Percentiles rank a stretch among this genome's conserved stretches.
These are phyloP conservation scores for Acacia confusa DNA, from an alignment of 306 rosid genomes.

Conservation along the genomic window DNA sequence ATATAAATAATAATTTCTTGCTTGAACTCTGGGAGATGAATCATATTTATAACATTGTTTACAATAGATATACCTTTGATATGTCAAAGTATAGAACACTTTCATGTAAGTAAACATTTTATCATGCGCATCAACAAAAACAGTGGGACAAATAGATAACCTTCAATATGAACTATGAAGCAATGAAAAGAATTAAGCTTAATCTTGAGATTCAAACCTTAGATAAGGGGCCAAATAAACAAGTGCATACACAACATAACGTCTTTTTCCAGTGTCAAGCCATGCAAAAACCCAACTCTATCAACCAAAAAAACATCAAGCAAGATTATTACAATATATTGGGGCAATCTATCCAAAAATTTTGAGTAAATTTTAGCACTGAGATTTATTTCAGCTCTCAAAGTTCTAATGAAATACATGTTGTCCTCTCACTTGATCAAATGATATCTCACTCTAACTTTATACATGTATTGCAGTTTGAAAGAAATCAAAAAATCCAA, in stretches of 20 bases:
- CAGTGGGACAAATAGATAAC: neutral
- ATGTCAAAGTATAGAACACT: neutral
- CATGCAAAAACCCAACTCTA: slow-evolving; percentile 97
- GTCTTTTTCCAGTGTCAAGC: slow-evolving; percentile 77
- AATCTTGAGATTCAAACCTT: slow-evolving; percentile 48
- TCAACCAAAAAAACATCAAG: slow-evolving; percentile 19
- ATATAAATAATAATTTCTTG: neutral
- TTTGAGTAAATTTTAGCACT: neutral
- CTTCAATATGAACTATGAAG: neutral
- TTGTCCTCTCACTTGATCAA: neutral
- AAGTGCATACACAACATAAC: slow-evolving; percentile 74
- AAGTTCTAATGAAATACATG: neutral
- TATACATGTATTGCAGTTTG: neutral
- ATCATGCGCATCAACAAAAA: neutral
- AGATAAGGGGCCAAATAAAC: slow-evolving; percentile 84
- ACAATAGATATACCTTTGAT: neutral
- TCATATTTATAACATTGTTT: neutral
- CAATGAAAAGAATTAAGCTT: neutral
- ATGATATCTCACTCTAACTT: neutral
- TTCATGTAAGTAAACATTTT: neutral
- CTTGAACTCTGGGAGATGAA: neutral
- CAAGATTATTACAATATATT: neutral
- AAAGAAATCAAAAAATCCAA: neutral
- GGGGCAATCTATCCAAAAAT: neutral
- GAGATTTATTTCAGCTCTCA: neutral